Conservation (phyloP, 768 basidiomycete genomes). For the Leccinum disarticulatum region DNA sequence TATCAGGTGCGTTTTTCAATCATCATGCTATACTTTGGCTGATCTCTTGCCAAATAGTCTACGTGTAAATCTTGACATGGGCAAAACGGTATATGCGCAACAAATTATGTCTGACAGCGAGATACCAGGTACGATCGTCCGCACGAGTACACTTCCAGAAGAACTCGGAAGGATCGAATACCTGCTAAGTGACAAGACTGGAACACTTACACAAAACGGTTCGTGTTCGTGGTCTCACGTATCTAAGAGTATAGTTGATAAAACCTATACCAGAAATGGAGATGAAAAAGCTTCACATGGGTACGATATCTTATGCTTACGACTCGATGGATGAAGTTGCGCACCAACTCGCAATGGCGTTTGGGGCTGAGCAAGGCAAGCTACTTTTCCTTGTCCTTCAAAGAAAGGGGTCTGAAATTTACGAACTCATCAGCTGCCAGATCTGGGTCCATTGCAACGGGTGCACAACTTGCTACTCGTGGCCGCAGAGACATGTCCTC, state of each 20-base stretch:
- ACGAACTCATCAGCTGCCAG: conserved; percentile 39
- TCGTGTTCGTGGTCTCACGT: conserved; percentile 17
- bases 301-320: conserved; percentile 93
- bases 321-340: conserved; percentile 99
- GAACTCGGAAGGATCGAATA: conserved; percentile 96
- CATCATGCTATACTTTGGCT: background rate
- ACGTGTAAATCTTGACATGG: conserved; percentile 99
- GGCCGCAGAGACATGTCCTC: conserved; percentile 95
- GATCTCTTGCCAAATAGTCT: conserved; percentile 49
- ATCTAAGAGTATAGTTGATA: background rate
- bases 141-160: conserved; percentile 97
- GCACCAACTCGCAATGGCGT: conserved; percentile 85
- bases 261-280: conserved; percentile 79
- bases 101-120: conserved; percentile 93
- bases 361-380: conserved; percentile 65
- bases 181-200: conserved; percentile 95
- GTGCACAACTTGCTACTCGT: conserved; percentile 78
- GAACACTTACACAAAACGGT: conserved; percentile 98
- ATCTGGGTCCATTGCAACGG: conserved; percentile 65
- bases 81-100: conserved; percentile 95
- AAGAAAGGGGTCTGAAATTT: background rate
- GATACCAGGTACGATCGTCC: conserved; percentile 93
- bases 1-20: conserved; percentile 71
- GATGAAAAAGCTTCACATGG: conserved; percentile 98
- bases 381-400: background rate